Percentiles rank a stretch among this genome's conserved stretches.
These are phyloP conservation scores for Thermomyces lanuginosus DNA, from an alignment of 2,329 filamentous ascomycete species.

Conservation along the genomic window DNA sequence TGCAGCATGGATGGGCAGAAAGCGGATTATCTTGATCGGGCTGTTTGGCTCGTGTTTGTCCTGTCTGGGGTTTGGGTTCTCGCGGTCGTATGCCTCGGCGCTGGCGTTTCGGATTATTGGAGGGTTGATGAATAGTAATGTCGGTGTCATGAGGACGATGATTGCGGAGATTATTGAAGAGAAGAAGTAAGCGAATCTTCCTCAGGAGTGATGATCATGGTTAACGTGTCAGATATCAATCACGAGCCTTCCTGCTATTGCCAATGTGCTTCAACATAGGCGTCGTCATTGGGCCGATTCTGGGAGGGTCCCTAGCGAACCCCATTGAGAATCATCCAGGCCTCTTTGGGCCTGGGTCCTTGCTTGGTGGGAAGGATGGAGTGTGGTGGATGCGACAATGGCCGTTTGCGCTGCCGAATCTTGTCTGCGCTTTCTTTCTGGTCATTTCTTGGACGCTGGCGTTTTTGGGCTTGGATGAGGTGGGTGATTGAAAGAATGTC, in stretches of 20 bases:
- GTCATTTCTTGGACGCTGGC: constrained; percentile 38
- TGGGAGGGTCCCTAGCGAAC: constrained; percentile 53
- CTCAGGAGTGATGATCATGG: neutral
- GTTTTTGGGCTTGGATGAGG: constrained; percentile 51
- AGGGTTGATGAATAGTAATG: constrained; percentile 54
- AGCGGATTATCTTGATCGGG: constrained; percentile 62
- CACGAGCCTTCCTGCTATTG: constrained; percentile 41
- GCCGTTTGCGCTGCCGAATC: constrained; percentile 54
- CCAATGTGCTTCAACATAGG: constrained; percentile 57
- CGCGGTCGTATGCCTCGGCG: constrained; percentile 44
- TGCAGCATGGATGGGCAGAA: constrained; percentile 51
- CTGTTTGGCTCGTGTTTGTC: constrained; percentile 52
- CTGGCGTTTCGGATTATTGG: constrained; percentile 51
- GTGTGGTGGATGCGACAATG: constrained; percentile 49
- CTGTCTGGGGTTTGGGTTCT: constrained; percentile 53
- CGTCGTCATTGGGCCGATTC: constrained; percentile 41
- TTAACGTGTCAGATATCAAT: constrained; percentile 22
- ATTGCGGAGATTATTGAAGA: constrained; percentile 56
- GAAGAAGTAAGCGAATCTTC: constrained; percentile 37
- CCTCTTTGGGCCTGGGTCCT: constrained; percentile 44
- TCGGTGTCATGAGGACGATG: constrained; percentile 60
- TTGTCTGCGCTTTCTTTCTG: constrained; percentile 48
- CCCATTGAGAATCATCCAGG: constrained; percentile 45
- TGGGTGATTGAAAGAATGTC: too few species aligned
- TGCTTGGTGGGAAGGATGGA: constrained; percentile 40